Evolutionary conservation across 352 stramenopile species (phyloP).

Genomic region (Phytopythium vexans): DNA sequence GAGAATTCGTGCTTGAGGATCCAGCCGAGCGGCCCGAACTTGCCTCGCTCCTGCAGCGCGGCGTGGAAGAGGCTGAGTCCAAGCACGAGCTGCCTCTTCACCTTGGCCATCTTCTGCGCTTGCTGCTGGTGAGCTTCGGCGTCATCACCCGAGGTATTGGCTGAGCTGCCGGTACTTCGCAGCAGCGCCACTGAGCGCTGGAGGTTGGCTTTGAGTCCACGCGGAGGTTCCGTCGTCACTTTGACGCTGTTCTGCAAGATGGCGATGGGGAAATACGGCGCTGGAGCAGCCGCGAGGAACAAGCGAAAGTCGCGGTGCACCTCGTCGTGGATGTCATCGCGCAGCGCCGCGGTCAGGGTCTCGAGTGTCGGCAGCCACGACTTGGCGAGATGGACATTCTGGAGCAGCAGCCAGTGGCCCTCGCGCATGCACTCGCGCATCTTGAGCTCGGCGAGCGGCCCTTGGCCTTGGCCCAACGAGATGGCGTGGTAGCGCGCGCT

Average conservation of each 20-base stretch:
- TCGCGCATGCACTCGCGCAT: conserved; percentile 41
- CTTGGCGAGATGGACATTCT: conserved; percentile 76
- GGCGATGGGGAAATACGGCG: conserved; percentile 61
- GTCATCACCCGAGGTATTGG: background rate
- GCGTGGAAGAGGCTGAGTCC: conserved; percentile 80
- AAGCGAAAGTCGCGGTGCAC: conserved; percentile 61
- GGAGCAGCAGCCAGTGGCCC: conserved; percentile 66
- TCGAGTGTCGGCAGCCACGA: conserved; percentile 77
- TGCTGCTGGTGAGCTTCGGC: background rate
- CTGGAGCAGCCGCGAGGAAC: conserved; percentile 69
- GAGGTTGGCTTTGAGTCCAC: conserved; percentile 70
- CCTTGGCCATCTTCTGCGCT: conserved; percentile 5
- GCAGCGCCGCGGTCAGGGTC: conserved; percentile 28
- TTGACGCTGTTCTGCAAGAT: conserved; percentile 79
- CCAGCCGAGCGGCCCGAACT: conserved; percentile 78
- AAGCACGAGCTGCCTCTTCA: conserved; percentile 63
- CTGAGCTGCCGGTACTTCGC: conserved; percentile 1
- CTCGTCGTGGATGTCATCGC: conserved; percentile 20
- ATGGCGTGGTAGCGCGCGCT: conserved; percentile 51
- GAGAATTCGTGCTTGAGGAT: conserved; percentile 81
- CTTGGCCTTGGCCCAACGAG: conserved; percentile 77
- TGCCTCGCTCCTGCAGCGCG: conserved; percentile 64
- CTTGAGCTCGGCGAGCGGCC: conserved; percentile 55
- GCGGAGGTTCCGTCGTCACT: conserved; percentile 74
- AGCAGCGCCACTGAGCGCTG: conserved; percentile 61